Base-by-base conservation (phyloP, 805 yeast species). In the Schwanniomyces vanrijiae region DNA sequence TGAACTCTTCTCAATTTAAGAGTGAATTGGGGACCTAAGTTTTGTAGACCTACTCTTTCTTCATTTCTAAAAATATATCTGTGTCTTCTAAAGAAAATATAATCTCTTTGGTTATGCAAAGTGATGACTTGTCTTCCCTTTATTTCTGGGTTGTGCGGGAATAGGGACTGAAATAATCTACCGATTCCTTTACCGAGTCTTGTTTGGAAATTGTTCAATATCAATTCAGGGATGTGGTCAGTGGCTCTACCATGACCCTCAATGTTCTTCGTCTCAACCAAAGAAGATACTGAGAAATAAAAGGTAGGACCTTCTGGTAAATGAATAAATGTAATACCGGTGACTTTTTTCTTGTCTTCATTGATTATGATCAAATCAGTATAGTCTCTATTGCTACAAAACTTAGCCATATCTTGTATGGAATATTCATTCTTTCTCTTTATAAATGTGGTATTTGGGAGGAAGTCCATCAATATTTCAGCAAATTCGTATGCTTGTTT, bases 91-190 rank as follows among this genome's bases (percentile, higher is more conserved):
- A 94, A 92, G 60, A 94, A 94, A 37, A 94, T 88, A 64, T 78
- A 94, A 66, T 94, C 99, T 75, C 99, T 80, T 66, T 94, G 99
- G 64, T 94, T 94, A 65, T 94, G 99, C 62, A 94, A 70, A 0
- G 99, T 94, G 24, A 94, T 86, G 39, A 90, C 99, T 64, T 94
- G 97, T 59, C 99, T 80, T 24, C 99, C 99, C 65, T 88, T 87
- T 56, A 94, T 81, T 61, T 94, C 97, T 1, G 99, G 99, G 50
- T 81, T 80, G 50, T 88, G 91, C 8, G 99, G 99, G 69, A 92
- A 90, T 37, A 94, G 73, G 1, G 96, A 82, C 65, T 91, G 97
- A 71, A 94, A 94, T 51, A 94, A 69, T 48, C 95, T 77, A 26
- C 97, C 97, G 5, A 92, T 95, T 0, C 98, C 88, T 61, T 87